Conservation (phyloP, 495 filamentous ascomycete species). For the Delitschia confertaspora region DNA sequence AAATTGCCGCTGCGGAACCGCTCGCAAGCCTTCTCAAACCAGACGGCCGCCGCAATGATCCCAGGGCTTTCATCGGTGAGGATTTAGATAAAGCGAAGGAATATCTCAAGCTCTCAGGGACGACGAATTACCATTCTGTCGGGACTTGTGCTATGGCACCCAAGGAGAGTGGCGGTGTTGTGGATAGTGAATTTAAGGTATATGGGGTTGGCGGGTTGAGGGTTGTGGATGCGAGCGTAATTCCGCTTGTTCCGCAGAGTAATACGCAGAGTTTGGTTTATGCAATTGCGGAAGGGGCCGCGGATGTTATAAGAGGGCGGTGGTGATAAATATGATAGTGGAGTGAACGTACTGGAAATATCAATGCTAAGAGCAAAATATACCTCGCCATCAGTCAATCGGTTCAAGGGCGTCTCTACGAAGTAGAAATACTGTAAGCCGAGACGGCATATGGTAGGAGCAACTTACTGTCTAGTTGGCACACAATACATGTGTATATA, state of each 20-base stretch:
- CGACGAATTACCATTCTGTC: constrained; percentile 20
- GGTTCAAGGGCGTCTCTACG: no score
- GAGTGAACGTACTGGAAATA: no score
- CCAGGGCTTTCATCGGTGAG: not conserved
- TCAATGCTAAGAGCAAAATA: no score
- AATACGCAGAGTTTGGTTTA: constrained; percentile 16
- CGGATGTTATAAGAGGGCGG: constrained; percentile 12
- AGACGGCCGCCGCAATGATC: not conserved
- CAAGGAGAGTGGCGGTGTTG: constrained; percentile 17
- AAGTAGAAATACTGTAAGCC: no score
- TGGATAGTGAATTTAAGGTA: constrained; percentile 21
- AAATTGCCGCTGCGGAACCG: constrained; percentile 1
- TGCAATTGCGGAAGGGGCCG: constrained; percentile 22
- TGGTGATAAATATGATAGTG: no score
- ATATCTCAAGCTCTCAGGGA: not conserved
- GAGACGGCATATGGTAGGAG: no score
- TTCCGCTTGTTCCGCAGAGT: constrained; percentile 15
- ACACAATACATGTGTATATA: no score
- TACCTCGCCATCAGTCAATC: no score
- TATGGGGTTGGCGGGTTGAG: constrained; percentile 20
- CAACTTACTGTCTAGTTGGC: no score
- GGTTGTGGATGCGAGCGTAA: constrained; percentile 25
- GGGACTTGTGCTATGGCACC: constrained; percentile 27
- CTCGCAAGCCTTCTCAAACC: constrained; percentile 12
- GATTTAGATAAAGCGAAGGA: constrained; percentile 17